These are phyloP conservation scores for Backusella psychrophila DNA, from an alignment of 192 early-diverging fungal genomes.

Conservation along the genomic window DNA sequence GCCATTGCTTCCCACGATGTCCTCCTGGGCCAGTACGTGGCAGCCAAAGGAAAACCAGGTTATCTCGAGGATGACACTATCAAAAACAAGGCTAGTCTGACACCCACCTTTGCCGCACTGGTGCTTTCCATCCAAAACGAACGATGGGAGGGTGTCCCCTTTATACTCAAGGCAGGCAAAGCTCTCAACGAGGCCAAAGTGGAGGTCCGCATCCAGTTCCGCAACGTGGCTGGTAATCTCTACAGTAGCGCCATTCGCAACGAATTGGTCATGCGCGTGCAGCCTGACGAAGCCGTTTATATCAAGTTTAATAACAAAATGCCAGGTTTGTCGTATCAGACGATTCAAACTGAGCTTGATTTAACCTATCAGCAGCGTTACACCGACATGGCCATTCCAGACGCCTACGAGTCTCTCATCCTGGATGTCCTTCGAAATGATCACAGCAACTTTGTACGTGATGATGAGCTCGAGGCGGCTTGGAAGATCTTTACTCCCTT, in stretches of 20 bases:
- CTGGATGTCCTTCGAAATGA: slow-evolving; percentile 89
- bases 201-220: slow-evolving; percentile 96
- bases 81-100: slow-evolving; percentile 64
- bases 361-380: slow-evolving; percentile 90
- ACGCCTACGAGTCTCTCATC: slow-evolving; percentile 96
- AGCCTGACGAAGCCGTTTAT: slow-evolving; percentile 93
- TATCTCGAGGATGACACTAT: slow-evolving; percentile 92
- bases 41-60: slow-evolving; percentile 80
- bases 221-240: slow-evolving; percentile 80
- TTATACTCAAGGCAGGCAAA: slow-evolving; percentile 85
- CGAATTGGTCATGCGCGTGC: slow-evolving; percentile 92
- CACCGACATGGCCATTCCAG: slow-evolving; percentile 85
- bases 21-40: slow-evolving; percentile 88
- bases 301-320: slow-evolving; percentile 97
- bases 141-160: slow-evolving; percentile 91
- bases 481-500: slow-evolving; percentile 99
- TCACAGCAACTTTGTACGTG: slow-evolving; percentile 92
- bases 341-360: slow-evolving; percentile 90
- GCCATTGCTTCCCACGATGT: slow-evolving; percentile 78
- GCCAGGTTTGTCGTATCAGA: slow-evolving; percentile 81
- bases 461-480: slow-evolving; percentile 93
- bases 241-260: slow-evolving; percentile 81
- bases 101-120: slow-evolving; percentile 91
- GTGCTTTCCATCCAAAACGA: slow-evolving; percentile 91
- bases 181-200: slow-evolving; percentile 92